phyloP scores from a whole-genome alignment of 2,329 filamentous ascomycete genomes.

The Apiospora sp. region DNA sequence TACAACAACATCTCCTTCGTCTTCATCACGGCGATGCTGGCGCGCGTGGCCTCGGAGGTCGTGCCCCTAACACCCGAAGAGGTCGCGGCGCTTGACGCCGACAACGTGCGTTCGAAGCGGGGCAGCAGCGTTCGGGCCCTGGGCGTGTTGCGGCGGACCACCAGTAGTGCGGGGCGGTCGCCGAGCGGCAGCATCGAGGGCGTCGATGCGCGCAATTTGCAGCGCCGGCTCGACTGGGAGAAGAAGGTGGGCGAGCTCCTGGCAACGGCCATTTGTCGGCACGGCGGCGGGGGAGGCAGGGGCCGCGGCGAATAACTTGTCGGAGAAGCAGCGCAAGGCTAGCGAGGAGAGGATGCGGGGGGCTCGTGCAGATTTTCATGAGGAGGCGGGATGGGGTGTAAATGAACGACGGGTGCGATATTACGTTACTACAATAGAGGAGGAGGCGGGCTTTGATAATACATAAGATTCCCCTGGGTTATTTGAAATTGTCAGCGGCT shows the following conservation, averaged over 20 bases:
- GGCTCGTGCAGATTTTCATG: slow-evolving; percentile 76
- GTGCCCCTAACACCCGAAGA: slow-evolving; percentile 9
- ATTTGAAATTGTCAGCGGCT: no score
- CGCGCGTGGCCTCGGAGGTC: slow-evolving; percentile 59
- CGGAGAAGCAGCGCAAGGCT: slow-evolving; percentile 63
- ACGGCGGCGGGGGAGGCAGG: not conserved
- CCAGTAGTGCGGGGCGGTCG: slow-evolving; percentile 32
- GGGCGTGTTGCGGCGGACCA: slow-evolving; percentile 51
- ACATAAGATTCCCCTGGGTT: not conserved
- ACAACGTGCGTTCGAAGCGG: slow-evolving; percentile 28
- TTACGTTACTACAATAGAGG: no score
- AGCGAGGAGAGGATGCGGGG: slow-evolving; percentile 69
- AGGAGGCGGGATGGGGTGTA: slow-evolving; percentile 36
- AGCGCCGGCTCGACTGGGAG: slow-evolving; percentile 67
- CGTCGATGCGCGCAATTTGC: slow-evolving; percentile 50
- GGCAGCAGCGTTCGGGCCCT: slow-evolving; percentile 38
- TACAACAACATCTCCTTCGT: slow-evolving; percentile 90
- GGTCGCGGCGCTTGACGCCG: slow-evolving; percentile 22
- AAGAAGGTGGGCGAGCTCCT: slow-evolving; percentile 71
- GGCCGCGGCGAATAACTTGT: slow-evolving; percentile 31
- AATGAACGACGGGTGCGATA: no score
- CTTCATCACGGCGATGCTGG: slow-evolving; percentile 81
- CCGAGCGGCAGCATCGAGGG: slow-evolving; percentile 30
- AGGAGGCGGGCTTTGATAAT: not conserved
- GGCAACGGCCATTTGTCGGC: slow-evolving; percentile 67